These are phyloP conservation scores for Candida ovalis DNA, from an alignment of 805 yeast genomes.

Conservation along the genomic window DNA sequence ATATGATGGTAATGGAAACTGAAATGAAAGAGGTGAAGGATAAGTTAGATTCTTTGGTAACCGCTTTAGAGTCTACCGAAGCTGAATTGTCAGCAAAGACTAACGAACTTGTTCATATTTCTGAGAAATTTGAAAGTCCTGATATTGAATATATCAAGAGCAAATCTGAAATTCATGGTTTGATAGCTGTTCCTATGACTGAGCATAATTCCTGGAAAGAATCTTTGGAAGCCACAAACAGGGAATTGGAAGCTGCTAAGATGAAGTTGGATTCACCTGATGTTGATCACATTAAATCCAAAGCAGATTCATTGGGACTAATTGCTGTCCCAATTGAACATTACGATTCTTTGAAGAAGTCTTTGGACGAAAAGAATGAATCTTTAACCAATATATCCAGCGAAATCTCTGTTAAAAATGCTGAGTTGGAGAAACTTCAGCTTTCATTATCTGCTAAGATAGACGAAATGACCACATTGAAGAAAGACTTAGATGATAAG, in stretches of 20 bases:
- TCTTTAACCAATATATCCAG: not conserved
- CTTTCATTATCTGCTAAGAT: not conserved
- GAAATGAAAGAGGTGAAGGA: not conserved
- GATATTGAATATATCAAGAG: conserved; percentile 18
- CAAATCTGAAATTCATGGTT: conserved; percentile 12
- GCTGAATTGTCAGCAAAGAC: not conserved
- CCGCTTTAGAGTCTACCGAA: not conserved
- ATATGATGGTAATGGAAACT: not conserved
- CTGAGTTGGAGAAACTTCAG: conserved; percentile 9
- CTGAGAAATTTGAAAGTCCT: conserved; percentile 15
- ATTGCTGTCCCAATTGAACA: conserved; percentile 6
- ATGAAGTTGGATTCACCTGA: conserved; percentile 7
- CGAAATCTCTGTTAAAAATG: not conserved
- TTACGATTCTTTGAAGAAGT: conserved; percentile 1
- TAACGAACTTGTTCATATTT: conserved; percentile 4
- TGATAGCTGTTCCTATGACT: conserved; percentile 19
- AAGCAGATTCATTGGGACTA: conserved; percentile 4
- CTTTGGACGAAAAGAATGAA: not conserved
- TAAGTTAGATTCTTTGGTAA: not conserved
- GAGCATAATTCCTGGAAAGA: conserved; percentile 11
- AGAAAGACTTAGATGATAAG: not conserved
- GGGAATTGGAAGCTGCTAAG: conserved; percentile 4
- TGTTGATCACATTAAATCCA: conserved; percentile 5
- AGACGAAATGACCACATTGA: conserved; percentile 1
- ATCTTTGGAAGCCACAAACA: not conserved